A percentile compares a stretch with the other conserved stretches of the same genome.
phyloP scores from a whole-genome alignment of 441 rosid species.

The Corymbia citriodora region DNA sequence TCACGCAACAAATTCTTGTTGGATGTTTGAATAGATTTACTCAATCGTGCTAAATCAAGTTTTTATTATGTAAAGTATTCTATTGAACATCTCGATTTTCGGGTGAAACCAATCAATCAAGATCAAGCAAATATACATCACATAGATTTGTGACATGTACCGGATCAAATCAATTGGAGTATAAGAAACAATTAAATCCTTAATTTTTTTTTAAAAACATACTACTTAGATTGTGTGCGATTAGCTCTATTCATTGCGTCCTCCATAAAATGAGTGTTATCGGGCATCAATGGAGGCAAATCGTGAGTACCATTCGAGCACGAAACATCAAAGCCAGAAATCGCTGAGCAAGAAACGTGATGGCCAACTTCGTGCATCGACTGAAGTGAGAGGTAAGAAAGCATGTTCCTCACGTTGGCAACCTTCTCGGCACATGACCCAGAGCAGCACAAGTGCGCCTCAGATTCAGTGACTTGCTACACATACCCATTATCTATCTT shows the following conservation, averaged over 20 bases:
- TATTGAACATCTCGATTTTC: fast-evolving
- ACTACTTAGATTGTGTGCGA: neutral
- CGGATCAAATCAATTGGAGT: fast-evolving
- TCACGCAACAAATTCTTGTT: fast-evolving
- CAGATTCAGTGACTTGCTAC: neutral
- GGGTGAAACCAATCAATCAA: fast-evolving
- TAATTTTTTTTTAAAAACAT: neutral
- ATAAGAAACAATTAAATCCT: neutral
- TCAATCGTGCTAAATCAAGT: fast-evolving
- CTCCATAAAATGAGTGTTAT: neutral
- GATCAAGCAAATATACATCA: neutral
- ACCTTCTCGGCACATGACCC: neutral
- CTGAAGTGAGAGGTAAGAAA: neutral
- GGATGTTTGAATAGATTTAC: neutral
- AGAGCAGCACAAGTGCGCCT: neutral
- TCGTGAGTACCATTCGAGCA: neutral
- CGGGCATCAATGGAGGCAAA: neutral
- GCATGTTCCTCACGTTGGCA: neutral
- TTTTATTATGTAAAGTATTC: fast-evolving
- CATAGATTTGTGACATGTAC: fast-evolving
- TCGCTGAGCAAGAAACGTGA: neutral
- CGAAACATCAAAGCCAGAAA: neutral
- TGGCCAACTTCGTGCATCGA: neutral
- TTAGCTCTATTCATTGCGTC: neutral
- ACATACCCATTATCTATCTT: neutral